Evolutionary conservation across 1,139 yeast species (phyloP), one percentile per base, ranked within the genome.

Genomic region (Debaryomycetaceae sp.): DNA sequence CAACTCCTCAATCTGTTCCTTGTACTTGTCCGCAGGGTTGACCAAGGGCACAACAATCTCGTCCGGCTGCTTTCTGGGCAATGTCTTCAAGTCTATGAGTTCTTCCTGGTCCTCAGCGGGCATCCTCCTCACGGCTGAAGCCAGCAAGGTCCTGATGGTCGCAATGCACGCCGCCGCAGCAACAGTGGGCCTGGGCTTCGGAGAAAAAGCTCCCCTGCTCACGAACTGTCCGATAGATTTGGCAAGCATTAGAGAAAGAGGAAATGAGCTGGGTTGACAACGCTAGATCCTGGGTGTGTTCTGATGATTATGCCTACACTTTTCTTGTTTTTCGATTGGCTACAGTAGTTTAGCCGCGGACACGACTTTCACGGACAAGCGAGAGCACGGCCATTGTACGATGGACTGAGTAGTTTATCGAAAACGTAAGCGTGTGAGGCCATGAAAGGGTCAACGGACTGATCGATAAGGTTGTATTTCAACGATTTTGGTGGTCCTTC

Each of bases 21-120:
- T 66, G 61, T 78, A 83, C 52, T 76, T 71, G 46, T 83, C 95
- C 37, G 88, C 79, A 30, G 94, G 94, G 59, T 85, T 83, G 37
- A 74, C 77, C 39, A 83, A 63, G 22, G 83, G 85, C 17, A 68
- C 84, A 36, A 67, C 59, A 26, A 51, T 50, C 12, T 53, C 60
- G 11, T 48, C 43, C 19, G 61, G 58, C 36, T 57, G 47, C 45
- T 56, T 58, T 55, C 73, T 61, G 33, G 72, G 72, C 36, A 66
- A 51, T 21, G 55, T 44, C 40, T 51, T 53, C 41, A 64, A 56
- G 48, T 65, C 57, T 19, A 53, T 54, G 36, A 66, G 53, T 23
- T 61, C 68, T 38, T 60, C 59, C 21, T 48, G 43, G 21, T 46
- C 48, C 20, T 34, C 19, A 10, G 11, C 31, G 12, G 26, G n/a